Evolutionary conservation across 371 early-diverging fungal species (phyloP).

Genomic region (Encephalitozoon cuniculi): DNA sequence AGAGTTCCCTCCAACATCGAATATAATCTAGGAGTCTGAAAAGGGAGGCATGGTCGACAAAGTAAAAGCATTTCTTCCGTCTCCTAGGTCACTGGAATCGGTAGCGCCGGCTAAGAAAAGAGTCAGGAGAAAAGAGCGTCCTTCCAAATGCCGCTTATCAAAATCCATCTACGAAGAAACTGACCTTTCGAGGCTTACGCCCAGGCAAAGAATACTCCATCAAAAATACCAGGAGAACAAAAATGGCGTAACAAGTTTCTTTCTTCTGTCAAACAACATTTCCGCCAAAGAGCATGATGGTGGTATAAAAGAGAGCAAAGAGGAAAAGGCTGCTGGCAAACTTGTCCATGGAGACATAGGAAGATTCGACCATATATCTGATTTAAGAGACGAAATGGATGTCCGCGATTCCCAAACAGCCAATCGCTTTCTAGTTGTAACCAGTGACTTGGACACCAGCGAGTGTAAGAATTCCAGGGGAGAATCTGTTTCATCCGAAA

Average conservation of each 20-base stretch:
- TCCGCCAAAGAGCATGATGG: neutral
- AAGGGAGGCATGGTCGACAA: neutral
- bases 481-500: neutral
- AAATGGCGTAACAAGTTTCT: neutral
- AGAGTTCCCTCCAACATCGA: neutral
- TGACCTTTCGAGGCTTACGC: neutral
- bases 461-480: neutral
- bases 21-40: neutral
- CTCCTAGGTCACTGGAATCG: neutral
- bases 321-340: neutral
- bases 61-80: neutral
- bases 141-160: neutral
- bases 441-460: neutral
- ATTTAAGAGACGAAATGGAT: too few species aligned
- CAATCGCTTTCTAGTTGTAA: neutral
- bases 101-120: neutral
- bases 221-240: neutral
- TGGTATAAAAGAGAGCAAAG: neutral
- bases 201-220: slow-evolving; percentile 1
- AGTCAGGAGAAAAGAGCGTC: neutral
- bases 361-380: neutral
- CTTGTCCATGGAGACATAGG: slow-evolving; percentile 6
- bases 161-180: slow-evolving; percentile 2
- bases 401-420: neutral
- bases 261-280: slow-evolving; percentile 1